Evolutionary conservation across 805 yeast species (phyloP).

Genomic region (Blastobotrys peoriensis): DNA sequence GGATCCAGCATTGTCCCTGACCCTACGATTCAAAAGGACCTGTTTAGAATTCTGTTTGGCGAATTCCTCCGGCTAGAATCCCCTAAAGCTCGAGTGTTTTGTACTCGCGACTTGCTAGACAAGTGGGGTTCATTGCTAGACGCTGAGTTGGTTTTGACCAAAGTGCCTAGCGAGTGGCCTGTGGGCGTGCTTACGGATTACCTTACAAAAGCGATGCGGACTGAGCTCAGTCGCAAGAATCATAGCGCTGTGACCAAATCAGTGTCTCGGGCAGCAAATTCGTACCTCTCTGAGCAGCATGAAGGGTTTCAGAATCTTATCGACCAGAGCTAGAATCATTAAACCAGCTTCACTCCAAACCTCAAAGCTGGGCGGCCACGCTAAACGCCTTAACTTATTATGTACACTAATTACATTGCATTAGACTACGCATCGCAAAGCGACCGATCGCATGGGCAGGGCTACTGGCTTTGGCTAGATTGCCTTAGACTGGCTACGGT

Average conservation of each 20-base stretch:
- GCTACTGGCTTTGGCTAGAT: too few relatives aligned
- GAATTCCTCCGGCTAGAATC: conserved; percentile 22
- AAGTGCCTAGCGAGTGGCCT: conserved; percentile 30
- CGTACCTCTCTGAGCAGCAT: conserved; percentile 10
- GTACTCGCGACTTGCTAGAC: conserved; percentile 25
- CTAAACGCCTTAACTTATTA: too few relatives aligned
- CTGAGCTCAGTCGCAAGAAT: conserved; percentile 16
- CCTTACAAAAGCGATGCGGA: conserved; percentile 15
- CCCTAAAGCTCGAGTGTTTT: conserved; percentile 18
- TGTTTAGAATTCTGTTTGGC: conserved; percentile 24
- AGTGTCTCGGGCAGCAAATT: conserved; percentile 19
- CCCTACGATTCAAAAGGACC: conserved; percentile 18
- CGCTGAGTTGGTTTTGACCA: conserved; percentile 23
- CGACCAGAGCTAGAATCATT: too few relatives aligned
- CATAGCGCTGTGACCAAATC: conserved; percentile 14
- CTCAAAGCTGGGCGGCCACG: too few relatives aligned
- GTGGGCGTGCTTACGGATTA: conserved; percentile 26
- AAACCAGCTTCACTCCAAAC: too few relatives aligned
- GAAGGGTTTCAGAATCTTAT: too few relatives aligned
- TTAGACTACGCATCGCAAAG: too few relatives aligned
- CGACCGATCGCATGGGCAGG: too few relatives aligned
- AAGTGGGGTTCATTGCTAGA: conserved; percentile 27
- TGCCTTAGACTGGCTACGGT: conserved; percentile 13
- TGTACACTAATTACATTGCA: too few relatives aligned
- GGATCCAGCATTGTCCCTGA: conserved; percentile 10